phyloP scores from a whole-genome alignment of 495 filamentous ascomycete species.

The Xylaria venustula region DNA sequence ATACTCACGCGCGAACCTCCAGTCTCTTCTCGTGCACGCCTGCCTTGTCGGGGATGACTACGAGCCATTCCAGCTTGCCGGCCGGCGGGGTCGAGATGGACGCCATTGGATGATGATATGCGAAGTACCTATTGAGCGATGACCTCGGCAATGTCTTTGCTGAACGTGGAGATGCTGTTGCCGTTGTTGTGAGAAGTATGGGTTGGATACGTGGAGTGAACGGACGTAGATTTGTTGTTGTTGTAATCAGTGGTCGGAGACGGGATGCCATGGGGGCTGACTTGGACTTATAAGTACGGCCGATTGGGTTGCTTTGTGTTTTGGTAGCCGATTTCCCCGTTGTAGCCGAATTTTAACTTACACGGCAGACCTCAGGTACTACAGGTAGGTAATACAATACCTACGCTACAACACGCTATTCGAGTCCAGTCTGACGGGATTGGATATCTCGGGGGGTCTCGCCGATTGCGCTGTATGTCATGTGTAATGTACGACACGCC shows the following conservation, averaged over 20 bases:
- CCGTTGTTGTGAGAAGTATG: background rate
- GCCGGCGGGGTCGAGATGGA: slow-evolving; percentile 24
- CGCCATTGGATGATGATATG: slow-evolving; percentile 44
- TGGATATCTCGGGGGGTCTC: background rate
- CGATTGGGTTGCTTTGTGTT: background rate
- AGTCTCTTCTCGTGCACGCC: slow-evolving; percentile 66
- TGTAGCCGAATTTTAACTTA: no score
- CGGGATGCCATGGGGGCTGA: background rate
- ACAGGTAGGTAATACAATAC: no score
- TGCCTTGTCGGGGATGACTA: slow-evolving; percentile 76
- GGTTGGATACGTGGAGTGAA: slow-evolving; percentile 1
- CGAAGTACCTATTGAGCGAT: slow-evolving; percentile 13
- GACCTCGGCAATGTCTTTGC: background rate
- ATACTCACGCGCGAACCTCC: slow-evolving; percentile 66
- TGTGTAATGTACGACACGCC: no score
- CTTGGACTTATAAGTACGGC: background rate
- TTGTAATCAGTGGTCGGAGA: background rate
- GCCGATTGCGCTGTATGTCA: no score
- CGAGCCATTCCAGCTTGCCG: slow-evolving; percentile 75
- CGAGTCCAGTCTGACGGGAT: background rate
- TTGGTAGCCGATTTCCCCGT: no score
- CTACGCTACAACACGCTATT: background rate
- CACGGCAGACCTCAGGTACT: no score
- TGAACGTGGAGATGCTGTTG: slow-evolving; percentile 13
- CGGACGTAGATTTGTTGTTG: no score